Conservation (phyloP, 345 rosid species). For the Sonneratia alba region DNA sequence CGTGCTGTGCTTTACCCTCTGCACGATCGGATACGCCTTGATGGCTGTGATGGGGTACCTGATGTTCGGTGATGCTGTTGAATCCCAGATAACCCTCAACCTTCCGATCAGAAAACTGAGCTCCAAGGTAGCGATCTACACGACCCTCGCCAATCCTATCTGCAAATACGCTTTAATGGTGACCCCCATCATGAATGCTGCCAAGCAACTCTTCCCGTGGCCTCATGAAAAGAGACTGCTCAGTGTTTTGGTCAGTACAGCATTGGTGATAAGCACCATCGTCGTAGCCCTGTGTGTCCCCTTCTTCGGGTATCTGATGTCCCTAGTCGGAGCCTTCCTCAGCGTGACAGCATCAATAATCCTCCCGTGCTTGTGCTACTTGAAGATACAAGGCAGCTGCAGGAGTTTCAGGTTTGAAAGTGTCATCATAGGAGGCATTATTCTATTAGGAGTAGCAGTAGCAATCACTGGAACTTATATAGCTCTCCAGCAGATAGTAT, state of each 20-base stretch:
- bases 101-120: conserved; percentile 15
- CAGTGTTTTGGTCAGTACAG: conserved; percentile 12
- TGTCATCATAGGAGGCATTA: conserved; percentile 4
- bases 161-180: conserved; percentile 24
- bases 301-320: conserved; percentile 20
- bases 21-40: conserved; percentile 13
- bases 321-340: conserved; percentile 24
- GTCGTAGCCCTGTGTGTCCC: conserved; percentile 19
- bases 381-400: conserved; percentile 19
- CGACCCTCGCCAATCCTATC: conserved; percentile 19
- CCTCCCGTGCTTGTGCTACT: conserved; percentile 22
- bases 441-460: conserved; percentile 10
- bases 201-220: conserved; percentile 17
- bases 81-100: conserved; percentile 23
- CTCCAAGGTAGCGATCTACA: conserved; percentile 24
- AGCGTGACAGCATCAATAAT: conserved; percentile 13
- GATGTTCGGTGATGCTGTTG: conserved; percentile 19
- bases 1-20: conserved; percentile 16
- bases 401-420: conserved; percentile 10
- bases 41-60: conserved; percentile 26
- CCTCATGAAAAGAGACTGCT: conserved; percentile 6
- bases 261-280: conserved; percentile 18
- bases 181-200: conserved; percentile 18
- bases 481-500: conserved; percentile 12
- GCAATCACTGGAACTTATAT: conserved; percentile 17